Conservation (phyloP, 176 grass and related monocot species). For the Zoysia japonica region DNA sequence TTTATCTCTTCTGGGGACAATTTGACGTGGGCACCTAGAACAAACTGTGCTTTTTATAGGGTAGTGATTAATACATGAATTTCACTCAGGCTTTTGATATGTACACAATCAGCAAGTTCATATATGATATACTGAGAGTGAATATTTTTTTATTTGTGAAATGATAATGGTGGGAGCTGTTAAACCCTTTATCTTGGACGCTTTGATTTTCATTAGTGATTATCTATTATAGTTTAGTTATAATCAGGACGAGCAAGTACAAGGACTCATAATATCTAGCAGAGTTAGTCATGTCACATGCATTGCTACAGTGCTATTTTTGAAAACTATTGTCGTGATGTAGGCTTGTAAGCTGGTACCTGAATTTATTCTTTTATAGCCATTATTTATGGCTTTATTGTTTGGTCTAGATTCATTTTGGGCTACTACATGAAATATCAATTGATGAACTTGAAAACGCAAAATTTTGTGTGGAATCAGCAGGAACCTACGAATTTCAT, state of each 20-base stretch:
- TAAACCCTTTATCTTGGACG: background rate
- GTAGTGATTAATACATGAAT: background rate
- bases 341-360: background rate
- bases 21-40: too few relatives aligned
- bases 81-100: background rate
- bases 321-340: background rate
- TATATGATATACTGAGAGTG: background rate
- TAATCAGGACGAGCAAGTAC: background rate
- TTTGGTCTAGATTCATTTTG: background rate
- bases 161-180: background rate
- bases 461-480: background rate
- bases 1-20: too few relatives aligned
- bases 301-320: background rate
- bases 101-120: background rate
- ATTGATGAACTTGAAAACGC: background rate
- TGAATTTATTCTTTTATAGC: background rate
- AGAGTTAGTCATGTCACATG: background rate
- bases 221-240: background rate
- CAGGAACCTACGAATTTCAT: background rate
- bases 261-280: background rate
- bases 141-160: background rate
- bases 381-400: background rate
- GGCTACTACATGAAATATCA: slow-evolving; percentile 6
- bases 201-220: background rate
- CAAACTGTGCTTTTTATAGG: too few relatives aligned